phyloP scores from a whole-genome alignment of 1,284 basidiomycete species.

The Athelia psychrophila region DNA sequence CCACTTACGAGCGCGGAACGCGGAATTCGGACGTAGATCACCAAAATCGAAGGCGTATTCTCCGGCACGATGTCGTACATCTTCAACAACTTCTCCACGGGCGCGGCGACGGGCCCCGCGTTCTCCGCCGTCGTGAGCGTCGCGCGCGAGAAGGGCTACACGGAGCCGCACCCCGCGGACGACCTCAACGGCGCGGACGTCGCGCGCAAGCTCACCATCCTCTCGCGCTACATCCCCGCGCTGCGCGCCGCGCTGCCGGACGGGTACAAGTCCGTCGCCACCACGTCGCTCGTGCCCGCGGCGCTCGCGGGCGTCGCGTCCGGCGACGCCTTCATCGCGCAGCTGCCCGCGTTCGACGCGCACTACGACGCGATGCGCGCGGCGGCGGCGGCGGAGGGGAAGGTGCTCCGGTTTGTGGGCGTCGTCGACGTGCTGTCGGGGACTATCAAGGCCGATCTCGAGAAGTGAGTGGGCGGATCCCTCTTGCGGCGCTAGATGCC shows the following conservation, averaged over 20 bases:
- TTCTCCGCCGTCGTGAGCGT: constrained; percentile 91
- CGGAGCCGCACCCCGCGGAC: constrained; percentile 96
- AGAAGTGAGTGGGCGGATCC: no score
- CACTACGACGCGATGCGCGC: constrained; percentile 77
- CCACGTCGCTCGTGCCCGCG: constrained; percentile 82
- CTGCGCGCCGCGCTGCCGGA: constrained; percentile 56
- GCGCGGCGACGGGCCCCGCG: constrained; percentile 51
- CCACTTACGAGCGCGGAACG: no score
- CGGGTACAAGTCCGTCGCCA: constrained; percentile 81
- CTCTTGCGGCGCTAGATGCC: no score
- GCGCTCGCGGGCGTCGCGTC: constrained; percentile 65
- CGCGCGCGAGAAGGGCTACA: constrained; percentile 94
- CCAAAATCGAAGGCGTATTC: constrained; percentile 85
- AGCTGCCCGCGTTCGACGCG: constrained; percentile 83
- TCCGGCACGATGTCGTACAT: constrained; percentile 98
- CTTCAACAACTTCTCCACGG: constrained; percentile 93
- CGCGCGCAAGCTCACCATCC: constrained; percentile 94
- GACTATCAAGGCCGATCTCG: constrained; percentile 83
- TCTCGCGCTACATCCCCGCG: constrained; percentile 73
- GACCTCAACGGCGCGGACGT: constrained; percentile 97
- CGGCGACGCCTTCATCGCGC: constrained; percentile 81
- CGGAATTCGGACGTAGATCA: constrained; percentile 51
- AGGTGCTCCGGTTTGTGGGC: constrained; percentile 92
- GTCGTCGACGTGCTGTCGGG: constrained; percentile 82
- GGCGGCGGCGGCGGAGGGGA: constrained; percentile 75